A percentile compares a stretch with the other conserved stretches of the same genome.
Evolutionary conservation across 805 yeast genomes (phyloP).

Genomic region (Metschnikowia lunata): DNA sequence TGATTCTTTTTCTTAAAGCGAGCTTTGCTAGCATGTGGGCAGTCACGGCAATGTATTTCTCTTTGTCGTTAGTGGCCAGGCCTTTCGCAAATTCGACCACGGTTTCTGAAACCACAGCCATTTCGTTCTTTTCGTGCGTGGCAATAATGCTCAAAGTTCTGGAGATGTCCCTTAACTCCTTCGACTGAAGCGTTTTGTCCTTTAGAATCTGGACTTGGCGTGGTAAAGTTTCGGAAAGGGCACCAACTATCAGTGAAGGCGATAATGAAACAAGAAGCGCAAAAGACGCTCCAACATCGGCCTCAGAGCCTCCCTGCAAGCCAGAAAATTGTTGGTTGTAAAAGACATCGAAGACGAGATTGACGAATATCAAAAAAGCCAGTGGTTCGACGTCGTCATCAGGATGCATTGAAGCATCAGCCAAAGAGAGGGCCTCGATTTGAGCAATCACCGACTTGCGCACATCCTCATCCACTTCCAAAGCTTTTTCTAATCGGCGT

Average conservation of each 20-base stretch:
- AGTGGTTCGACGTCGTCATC: slow-evolving; percentile 9
- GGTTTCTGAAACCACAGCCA: slow-evolving; percentile 4
- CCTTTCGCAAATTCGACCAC: slow-evolving; percentile 1
- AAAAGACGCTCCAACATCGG: slow-evolving; percentile 35
- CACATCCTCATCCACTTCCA: slow-evolving; percentile 57
- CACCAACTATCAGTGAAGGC: slow-evolving; percentile 23
- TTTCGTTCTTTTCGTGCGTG: slow-evolving; percentile 32
- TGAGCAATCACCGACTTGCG: slow-evolving; percentile 22
- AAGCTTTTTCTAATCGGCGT: slow-evolving; percentile 60
- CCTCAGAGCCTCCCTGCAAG: slow-evolving; percentile 16
- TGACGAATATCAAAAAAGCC: slow-evolving; percentile 19
- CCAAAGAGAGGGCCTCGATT: slow-evolving; percentile 17
- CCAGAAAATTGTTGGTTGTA: slow-evolving; percentile 19
- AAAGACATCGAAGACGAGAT: slow-evolving; percentile 35
- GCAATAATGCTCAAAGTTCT: slow-evolving; percentile 46
- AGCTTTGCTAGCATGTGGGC: slow-evolving; percentile 48
- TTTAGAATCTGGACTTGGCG: slow-evolving; percentile 24
- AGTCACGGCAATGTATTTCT: slow-evolving; percentile 26
- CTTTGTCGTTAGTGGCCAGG: slow-evolving; percentile 14
- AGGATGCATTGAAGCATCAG: slow-evolving; percentile 12
- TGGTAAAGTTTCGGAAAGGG: slow-evolving; percentile 16
- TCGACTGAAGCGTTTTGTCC: slow-evolving; percentile 20
- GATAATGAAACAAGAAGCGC: slow-evolving; percentile 30
- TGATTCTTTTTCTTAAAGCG: slow-evolving; percentile 23
- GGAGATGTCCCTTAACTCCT: slow-evolving; percentile 32